Percentiles rank a stretch among this genome's conserved stretches.
phyloP scores from a whole-genome alignment of 1,284 basidiomycete genomes.

The Fomes fomentarius region DNA sequence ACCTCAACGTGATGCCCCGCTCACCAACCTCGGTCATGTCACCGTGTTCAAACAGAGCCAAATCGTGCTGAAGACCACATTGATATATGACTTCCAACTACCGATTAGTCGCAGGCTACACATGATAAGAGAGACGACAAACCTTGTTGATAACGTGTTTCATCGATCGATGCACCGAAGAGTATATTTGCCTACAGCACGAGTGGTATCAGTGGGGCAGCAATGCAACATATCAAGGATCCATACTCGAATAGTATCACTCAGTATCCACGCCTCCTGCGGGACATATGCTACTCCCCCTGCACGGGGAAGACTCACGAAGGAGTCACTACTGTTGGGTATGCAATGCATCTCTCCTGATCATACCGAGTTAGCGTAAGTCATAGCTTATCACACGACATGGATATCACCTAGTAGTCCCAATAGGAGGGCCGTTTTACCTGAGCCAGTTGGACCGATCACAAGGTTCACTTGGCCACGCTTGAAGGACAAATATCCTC shows the following conservation, averaged over 20 bases:
- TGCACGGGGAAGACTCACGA: conserved; percentile 66
- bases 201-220: too few species aligned
- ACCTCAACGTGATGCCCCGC: conserved; percentile 64
- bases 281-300: conserved; percentile 74
- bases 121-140: neutral
- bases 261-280: conserved; percentile 70
- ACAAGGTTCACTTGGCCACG: conserved; percentile 63
- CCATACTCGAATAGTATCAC: conserved; percentile 43
- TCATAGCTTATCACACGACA: too few species aligned
- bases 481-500: conserved; percentile 59
- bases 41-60: conserved; percentile 70
- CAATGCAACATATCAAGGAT: too few species aligned
- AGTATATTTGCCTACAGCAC: conserved; percentile 47
- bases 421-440: conserved; percentile 56
- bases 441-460: conserved; percentile 61
- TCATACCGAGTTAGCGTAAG: too few species aligned
- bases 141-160: conserved; percentile 48
- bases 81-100: conserved; percentile 52
- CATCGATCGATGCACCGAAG: conserved; percentile 46
- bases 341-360: conserved; percentile 69
- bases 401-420: conserved; percentile 60
- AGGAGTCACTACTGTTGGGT: conserved; percentile 54
- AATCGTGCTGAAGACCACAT: conserved; percentile 65
- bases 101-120: neutral
- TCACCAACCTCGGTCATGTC: conserved; percentile 76